A percentile compares a stretch with the other conserved stretches of the same genome.
phyloP scores from a whole-genome alignment of 208 protist genomes.

The Phytomonas francai region DNA sequence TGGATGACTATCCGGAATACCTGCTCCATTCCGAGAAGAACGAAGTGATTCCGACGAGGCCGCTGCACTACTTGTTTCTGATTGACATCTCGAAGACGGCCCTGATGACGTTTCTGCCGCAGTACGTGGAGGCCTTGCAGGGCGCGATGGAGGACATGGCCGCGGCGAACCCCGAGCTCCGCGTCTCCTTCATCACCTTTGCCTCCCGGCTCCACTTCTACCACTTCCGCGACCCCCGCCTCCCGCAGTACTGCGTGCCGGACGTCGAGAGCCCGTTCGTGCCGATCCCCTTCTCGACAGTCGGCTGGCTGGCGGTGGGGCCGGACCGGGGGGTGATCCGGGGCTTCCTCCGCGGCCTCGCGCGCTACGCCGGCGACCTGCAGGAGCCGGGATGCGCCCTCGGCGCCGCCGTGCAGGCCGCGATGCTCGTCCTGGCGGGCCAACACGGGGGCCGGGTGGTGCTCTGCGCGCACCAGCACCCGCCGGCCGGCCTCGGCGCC shows the following conservation, averaged over 20 bases:
- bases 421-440: constrained; percentile 67
- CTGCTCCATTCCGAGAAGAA: constrained; percentile 31
- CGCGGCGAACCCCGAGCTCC: constrained; percentile 46
- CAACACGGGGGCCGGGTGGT: constrained; percentile 76
- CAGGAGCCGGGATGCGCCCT: constrained; percentile 55
- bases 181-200: constrained; percentile 87
- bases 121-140: constrained; percentile 62
- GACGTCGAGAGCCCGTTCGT: constrained; percentile 87
- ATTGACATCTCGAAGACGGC: constrained; percentile 74
- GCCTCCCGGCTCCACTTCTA: constrained; percentile 87
- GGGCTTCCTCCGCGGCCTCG: constrained; percentile 26
- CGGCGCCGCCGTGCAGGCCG: constrained; percentile 74
- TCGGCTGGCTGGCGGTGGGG: constrained; percentile 86
- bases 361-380: constrained; percentile 19
- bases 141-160: constrained; percentile 67
- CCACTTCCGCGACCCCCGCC: constrained; percentile 60
- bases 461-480: constrained; percentile 39
- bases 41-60: constrained; percentile 32
- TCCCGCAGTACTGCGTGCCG: constrained; percentile 74
- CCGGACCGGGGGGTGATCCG: constrained; percentile 54
- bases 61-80: constrained; percentile 81
- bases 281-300: constrained; percentile 80
- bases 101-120: constrained; percentile 45
- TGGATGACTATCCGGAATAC: constrained; percentile 74
- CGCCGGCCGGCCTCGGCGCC: constrained; percentile 55